Base-by-base conservation (phyloP, 257 asterid genomes). In the Ehretia macrophylla region DNA sequence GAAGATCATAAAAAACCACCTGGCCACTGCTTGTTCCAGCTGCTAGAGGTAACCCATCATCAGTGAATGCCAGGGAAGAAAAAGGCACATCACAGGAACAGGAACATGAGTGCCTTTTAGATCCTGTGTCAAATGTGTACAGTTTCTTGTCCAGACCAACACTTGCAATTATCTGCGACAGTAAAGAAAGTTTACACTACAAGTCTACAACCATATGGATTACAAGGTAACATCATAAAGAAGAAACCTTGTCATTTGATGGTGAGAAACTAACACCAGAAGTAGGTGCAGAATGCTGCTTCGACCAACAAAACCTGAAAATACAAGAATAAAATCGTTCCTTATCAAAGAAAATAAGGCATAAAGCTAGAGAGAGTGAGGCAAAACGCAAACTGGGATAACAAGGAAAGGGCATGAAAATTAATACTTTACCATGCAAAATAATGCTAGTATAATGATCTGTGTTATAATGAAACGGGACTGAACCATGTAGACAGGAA, bases 131-230 rank as follows among this genome's bases (percentile, higher is more conserved):
- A 73, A 84, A 85, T 51, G 91, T 85, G 72, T 93, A 87, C 66
- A 93, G 66, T 81, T 93, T 93, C 93, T 86, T 93, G 75, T 93
- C 99, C 80, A 89, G 76, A 70, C 99, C 97, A 77, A 89, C 96
- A 48, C 94, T 86, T 50, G 97, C 96, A 74, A 93, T 85, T 67
- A 89, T 76, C 99, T 92, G 89, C 58, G 73, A 55, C 66, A 68
- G 37, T 22, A 59, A 55, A 57, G 56, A 27, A 53, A 40, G 10
- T 32, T 27, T 45, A 21, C 57, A 64, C 47, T 16, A 53, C 53
- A 49, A 18, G 49, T 17, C 37, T 27, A 50, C 19, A 51, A 13
- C 47, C 12, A 10, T 42, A 9, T 42, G 17, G 45, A 59, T 27
- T 23, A 40, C 18, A 62, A 32, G 22, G 51, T 16, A 55, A 52